Base-by-base conservation (phyloP, 2,329 filamentous ascomycete genomes). In the Tolypocladium ophioglossoides region DNA sequence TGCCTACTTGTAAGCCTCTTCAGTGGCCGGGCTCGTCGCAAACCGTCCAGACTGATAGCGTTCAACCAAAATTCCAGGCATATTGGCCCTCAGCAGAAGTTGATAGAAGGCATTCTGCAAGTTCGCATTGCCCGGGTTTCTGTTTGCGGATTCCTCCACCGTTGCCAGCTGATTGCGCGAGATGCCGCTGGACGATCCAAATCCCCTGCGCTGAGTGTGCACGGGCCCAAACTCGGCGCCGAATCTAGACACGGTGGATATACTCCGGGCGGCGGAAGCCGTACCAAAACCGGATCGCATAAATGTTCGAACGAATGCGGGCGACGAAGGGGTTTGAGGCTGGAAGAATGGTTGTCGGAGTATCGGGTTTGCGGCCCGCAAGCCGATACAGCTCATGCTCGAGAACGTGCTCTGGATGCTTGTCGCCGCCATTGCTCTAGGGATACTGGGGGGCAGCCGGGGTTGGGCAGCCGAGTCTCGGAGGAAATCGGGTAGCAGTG, bases 81-180 rank as follows among this genome's bases (percentile, higher is more conserved):
- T 91, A 65, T 95, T 94, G 52, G 92, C 91, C 66, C 88, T 87
- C 54, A 96, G 78, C 16, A 99, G 81, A 48, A 91, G 86, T 67
- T 92, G 87, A 68, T 99, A 99, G 69, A 99, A 96, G 18, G 89
- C 86, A 68, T 92, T 94, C 69, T 99, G 94, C 22, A 91, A 85
- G 46, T 87, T 87, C 32, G 91, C 86, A 69, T 90, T 97, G 56
- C 78, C 81, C 1, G 94, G 90, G 64, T 96, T 95, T 70, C 90
- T 87, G 72, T 97, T 99, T 39, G 94, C 95, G 27, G 88, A 87
- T 68, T 91, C 87, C 72, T 99, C 94, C 62, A 91, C 80, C 61
- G 89, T 87, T 37, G 91, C 90, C 37, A 99, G 81, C 54, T 92
- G 76, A 58, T 78, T 83, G 56, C 79, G 76, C 48, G 82, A 78